Percentiles rank a stretch among this genome's conserved stretches.
Conservation (phyloP, 2,329 filamentous ascomycete genomes). For the Paraphaeosphaeria minitans region DNA sequence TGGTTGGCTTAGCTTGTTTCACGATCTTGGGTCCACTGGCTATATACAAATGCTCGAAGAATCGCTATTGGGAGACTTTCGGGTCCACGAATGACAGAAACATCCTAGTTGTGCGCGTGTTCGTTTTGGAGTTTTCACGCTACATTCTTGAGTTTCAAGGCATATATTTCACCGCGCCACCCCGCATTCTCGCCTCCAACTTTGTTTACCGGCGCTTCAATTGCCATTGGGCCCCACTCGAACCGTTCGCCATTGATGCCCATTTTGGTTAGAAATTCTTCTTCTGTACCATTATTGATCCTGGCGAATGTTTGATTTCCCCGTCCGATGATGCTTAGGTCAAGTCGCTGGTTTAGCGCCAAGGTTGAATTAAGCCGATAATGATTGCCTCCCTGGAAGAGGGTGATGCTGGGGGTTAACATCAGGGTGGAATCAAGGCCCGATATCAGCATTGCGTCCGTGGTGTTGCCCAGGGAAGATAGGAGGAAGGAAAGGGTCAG, state of each 20-base stretch:
- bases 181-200: constrained; percentile 42
- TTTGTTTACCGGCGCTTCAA: constrained; percentile 53
- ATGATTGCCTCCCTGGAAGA: constrained; percentile 47
- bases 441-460: constrained; percentile 50
- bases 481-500: constrained; percentile 52
- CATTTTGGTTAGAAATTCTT: constrained; percentile 52
- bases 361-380: constrained; percentile 51
- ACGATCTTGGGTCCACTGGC: background rate
- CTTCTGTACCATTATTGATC: constrained; percentile 32
- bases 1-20: background rate
- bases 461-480: constrained; percentile 33
- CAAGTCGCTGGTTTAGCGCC: constrained; percentile 45
- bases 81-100: background rate
- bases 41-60: background rate
- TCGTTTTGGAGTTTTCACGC: background rate
- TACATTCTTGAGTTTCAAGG: constrained; percentile 8
- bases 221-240: constrained; percentile 52
- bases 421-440: constrained; percentile 52
- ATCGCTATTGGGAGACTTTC: background rate
- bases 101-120: background rate
- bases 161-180: constrained; percentile 21
- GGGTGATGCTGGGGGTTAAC: constrained; percentile 43
- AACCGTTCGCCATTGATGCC: constrained; percentile 51
- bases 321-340: constrained; percentile 42
- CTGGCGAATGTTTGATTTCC: constrained; percentile 46